Percentiles rank a stretch among this genome's conserved stretches.
Evolutionary conservation across 2,329 filamentous ascomycete genomes (phyloP).

Genomic region (Moelleriella libera): DNA sequence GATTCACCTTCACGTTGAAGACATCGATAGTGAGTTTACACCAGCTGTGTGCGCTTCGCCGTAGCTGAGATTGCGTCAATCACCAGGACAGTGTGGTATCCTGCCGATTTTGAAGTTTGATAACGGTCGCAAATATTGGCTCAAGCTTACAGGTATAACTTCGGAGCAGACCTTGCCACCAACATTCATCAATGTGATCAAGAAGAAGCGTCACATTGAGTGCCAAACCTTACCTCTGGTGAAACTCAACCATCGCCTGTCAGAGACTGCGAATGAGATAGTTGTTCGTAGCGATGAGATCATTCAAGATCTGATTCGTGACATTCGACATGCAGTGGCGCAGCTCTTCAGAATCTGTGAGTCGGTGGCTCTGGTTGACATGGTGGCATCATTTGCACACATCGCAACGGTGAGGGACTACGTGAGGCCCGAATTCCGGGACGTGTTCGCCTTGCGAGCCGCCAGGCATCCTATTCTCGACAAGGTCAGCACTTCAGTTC

Average conservation of each 20-base stretch:
- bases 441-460: conserved; percentile 56
- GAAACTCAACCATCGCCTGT: conserved; percentile 66
- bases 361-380: conserved; percentile 74
- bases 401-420: conserved; percentile 48
- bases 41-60: background rate
- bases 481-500: conserved; percentile 25
- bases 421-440: conserved; percentile 52
- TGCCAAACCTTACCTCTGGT: conserved; percentile 78
- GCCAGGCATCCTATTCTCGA: conserved; percentile 71
- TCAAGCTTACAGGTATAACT: conserved; percentile 53
- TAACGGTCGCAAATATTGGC: conserved; percentile 62
- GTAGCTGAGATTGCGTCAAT: background rate
- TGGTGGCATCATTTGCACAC: conserved; percentile 66
- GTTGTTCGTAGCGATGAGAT: conserved; percentile 69
- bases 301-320: conserved; percentile 55
- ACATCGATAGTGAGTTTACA: conserved; percentile 42
- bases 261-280: conserved; percentile 71
- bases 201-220: conserved; percentile 63
- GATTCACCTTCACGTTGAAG: conserved; percentile 54
- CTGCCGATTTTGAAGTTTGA: conserved; percentile 61
- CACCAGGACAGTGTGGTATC: conserved; percentile 41
- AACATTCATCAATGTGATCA: conserved; percentile 63
- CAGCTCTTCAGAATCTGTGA: conserved; percentile 75
- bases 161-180: conserved; percentile 46
- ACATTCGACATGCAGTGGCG: conserved; percentile 59